These are phyloP conservation scores for Cryptococcus neoformans DNA, from an alignment of 1,284 basidiomycete species.

Conservation along the genomic window DNA sequence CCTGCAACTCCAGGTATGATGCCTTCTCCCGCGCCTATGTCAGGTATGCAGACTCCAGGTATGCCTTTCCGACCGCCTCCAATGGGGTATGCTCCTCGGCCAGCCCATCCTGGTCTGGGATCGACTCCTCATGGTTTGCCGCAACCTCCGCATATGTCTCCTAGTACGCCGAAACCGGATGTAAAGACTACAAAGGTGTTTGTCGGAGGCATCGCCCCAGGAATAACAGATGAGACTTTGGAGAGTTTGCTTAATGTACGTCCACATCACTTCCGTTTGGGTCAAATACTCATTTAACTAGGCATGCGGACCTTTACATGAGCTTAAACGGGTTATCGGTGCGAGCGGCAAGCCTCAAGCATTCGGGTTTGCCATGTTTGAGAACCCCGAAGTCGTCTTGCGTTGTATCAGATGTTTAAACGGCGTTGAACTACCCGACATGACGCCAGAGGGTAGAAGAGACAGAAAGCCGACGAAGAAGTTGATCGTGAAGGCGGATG, in stretches of 20 bases:
- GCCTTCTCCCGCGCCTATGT: background rate
- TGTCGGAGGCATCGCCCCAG: constrained; percentile 89
- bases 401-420: constrained; percentile 77
- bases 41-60: too few relatives aligned
- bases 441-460: constrained; percentile 55
- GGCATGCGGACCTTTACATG: constrained; percentile 83
- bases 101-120: constrained; percentile 29
- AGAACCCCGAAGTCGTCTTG: constrained; percentile 82
- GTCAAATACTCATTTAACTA: constrained; percentile 34
- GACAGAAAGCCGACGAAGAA: constrained; percentile 81
- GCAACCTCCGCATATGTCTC: constrained; percentile 13
- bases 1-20: background rate
- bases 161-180: constrained; percentile 18
- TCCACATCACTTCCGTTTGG: constrained; percentile 58
- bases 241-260: constrained; percentile 73
- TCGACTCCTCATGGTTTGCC: constrained; percentile 18
- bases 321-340: constrained; percentile 84
- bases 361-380: constrained; percentile 91
- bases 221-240: constrained; percentile 73
- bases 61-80: background rate
- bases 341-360: constrained; percentile 89
- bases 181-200: constrained; percentile 64
- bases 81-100: constrained; percentile 11
- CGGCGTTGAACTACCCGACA: constrained; percentile 76
- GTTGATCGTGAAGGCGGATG: constrained; percentile 85